Percentiles rank a stretch among this genome's conserved stretches.
These are phyloP conservation scores for Herpotrichia juniperi DNA, from an alignment of 2,329 filamentous ascomycete species.

Conservation along the genomic window DNA sequence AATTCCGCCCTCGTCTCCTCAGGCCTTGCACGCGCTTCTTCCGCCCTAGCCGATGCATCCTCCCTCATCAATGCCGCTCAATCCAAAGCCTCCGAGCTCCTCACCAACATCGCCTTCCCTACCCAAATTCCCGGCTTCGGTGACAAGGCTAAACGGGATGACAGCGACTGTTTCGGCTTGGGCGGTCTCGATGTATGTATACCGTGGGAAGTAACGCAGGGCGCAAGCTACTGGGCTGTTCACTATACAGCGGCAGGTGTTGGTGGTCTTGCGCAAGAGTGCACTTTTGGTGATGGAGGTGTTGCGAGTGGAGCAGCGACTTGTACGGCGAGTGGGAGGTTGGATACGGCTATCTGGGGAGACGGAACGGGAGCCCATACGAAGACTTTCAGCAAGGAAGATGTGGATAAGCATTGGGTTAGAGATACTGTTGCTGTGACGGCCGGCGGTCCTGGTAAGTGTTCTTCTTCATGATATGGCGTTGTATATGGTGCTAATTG, in stretches of 20 bases:
- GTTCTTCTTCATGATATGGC: not conserved
- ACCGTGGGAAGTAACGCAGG: conserved; percentile 19
- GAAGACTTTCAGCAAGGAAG: conserved; percentile 10
- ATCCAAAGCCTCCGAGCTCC: not conserved
- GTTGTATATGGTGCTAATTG: not conserved
- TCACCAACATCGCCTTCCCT: not conserved
- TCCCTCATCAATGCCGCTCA: not conserved
- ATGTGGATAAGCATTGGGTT: conserved; percentile 13
- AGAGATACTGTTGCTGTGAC: conserved; percentile 13
- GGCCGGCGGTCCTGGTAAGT: conserved; percentile 6
- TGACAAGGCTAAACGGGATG: conserved; percentile 4
- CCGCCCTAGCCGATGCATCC: not conserved
- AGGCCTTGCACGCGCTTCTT: conserved; percentile 1
- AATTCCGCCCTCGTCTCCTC: conserved; percentile 7
- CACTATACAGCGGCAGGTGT: conserved; percentile 10
- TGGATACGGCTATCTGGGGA: conserved; percentile 16
- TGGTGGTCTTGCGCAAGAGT: conserved; percentile 10
- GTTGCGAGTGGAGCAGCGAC: conserved; percentile 12
- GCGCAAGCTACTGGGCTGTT: conserved; percentile 14
- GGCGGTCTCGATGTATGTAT: conserved; percentile 12
- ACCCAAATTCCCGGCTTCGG: not conserved
- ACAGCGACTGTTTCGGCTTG: conserved; percentile 8
- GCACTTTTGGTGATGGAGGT: conserved; percentile 12
- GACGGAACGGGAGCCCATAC: conserved; percentile 7
- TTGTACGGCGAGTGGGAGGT: conserved; percentile 11